phyloP scores from a whole-genome alignment of 2,329 filamentous ascomycete genomes.

The Thermothelomyces thermophilus region DNA sequence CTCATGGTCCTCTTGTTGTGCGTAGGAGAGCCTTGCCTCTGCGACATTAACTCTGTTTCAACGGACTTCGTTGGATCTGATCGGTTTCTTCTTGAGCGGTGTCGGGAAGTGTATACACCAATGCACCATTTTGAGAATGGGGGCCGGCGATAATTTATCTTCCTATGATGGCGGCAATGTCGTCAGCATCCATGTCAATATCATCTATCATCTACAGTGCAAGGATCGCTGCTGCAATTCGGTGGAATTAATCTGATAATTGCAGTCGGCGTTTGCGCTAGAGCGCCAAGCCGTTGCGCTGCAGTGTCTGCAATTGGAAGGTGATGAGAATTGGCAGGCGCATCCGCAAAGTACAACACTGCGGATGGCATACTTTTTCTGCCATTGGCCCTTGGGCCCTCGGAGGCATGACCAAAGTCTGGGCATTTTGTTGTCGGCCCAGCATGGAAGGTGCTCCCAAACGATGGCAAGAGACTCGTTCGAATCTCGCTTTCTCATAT shows the following conservation, averaged over 20 bases:
- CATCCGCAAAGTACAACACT: background rate
- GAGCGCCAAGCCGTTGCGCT: slow-evolving; percentile 4
- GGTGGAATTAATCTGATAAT: background rate
- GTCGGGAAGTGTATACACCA: too few relatives aligned
- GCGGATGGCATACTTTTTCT: too few relatives aligned
- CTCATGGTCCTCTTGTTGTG: slow-evolving; percentile 6
- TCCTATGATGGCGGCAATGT: background rate
- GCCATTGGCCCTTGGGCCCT: background rate
- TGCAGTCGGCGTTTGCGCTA: background rate
- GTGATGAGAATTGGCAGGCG: background rate
- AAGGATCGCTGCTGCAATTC: background rate
- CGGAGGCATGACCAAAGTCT: background rate
- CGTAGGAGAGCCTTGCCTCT: background rate
- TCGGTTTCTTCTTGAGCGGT: too few relatives aligned
- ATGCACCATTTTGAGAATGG: background rate
- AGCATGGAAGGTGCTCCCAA: background rate
- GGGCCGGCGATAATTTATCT: background rate
- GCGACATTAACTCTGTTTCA: too few relatives aligned
- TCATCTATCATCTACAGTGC: background rate
- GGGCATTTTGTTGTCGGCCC: background rate
- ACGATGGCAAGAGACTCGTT: background rate
- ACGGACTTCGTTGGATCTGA: too few relatives aligned
- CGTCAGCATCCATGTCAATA: slow-evolving; percentile 1
- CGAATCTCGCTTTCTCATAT: too few relatives aligned
- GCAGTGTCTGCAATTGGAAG: slow-evolving; percentile 5